Conservation (phyloP, 2,329 filamentous ascomycete species). For the Cladosporium sp. region DNA sequence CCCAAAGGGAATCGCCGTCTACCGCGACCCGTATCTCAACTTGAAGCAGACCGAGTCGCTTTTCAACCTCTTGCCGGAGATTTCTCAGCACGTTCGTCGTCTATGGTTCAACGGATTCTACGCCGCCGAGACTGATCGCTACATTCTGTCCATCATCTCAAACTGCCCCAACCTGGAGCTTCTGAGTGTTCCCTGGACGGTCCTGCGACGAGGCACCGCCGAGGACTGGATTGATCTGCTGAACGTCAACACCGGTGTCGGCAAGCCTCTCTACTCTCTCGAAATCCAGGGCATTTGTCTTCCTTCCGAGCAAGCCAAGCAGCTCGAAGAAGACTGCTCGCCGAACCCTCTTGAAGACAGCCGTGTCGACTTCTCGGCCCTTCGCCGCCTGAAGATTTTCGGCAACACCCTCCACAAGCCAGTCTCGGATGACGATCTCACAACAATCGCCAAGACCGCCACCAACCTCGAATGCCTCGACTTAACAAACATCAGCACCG, state of each 20-base stretch:
- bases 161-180: slow-evolving; percentile 50
- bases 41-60: slow-evolving; percentile 50
- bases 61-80: slow-evolving; percentile 46
- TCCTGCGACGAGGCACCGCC: slow-evolving; percentile 50
- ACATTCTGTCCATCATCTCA: slow-evolving; percentile 51
- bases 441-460: slow-evolving; percentile 52
- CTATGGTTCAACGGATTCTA: slow-evolving; percentile 59
- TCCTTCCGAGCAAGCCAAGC: slow-evolving; percentile 46
- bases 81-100: slow-evolving; percentile 52
- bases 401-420: slow-evolving; percentile 56
- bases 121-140: slow-evolving; percentile 50
- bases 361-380: slow-evolving; percentile 49
- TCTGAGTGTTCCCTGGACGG: slow-evolving; percentile 55
- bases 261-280: slow-evolving; percentile 49
- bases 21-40: slow-evolving; percentile 53
- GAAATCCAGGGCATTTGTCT: slow-evolving; percentile 54
- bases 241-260: slow-evolving; percentile 39
- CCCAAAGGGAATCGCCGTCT: slow-evolving; percentile 50
- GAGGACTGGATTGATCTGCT: slow-evolving; percentile 52
- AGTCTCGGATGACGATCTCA: slow-evolving; percentile 51
- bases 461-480: slow-evolving; percentile 54
- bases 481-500: slow-evolving; percentile 54
- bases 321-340: slow-evolving; percentile 41
- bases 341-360: slow-evolving; percentile 44
- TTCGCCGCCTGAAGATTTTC: slow-evolving; percentile 55